Evolutionary conservation across 371 early-diverging fungal genomes (phyloP).

Genomic region (Lichtheimia ornata): DNA sequence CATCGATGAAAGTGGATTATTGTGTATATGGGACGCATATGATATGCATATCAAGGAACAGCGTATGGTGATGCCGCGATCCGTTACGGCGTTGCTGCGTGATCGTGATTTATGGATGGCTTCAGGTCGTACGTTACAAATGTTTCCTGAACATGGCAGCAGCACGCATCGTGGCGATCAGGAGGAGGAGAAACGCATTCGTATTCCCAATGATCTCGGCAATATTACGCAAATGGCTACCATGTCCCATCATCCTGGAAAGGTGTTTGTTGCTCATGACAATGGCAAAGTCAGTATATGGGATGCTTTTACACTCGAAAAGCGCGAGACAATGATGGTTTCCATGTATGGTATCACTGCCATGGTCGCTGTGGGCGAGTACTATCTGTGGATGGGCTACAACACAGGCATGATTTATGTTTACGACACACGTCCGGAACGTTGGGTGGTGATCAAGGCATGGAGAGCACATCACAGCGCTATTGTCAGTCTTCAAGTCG

Average conservation of each 20-base stretch:
- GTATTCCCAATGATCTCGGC: slow-evolving; percentile 56
- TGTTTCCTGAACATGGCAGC: slow-evolving; percentile 12
- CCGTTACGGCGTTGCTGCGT: slow-evolving; percentile 44
- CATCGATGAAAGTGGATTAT: slow-evolving; percentile 71
- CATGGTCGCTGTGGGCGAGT: slow-evolving; percentile 61
- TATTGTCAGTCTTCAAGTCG: slow-evolving; percentile 56
- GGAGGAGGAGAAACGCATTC: slow-evolving; percentile 10
- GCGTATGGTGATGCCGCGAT: slow-evolving; percentile 7
- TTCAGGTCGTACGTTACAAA: slow-evolving; percentile 14
- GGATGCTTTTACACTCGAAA: slow-evolving; percentile 56
- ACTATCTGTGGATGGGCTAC: slow-evolving; percentile 80
- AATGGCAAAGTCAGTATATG: slow-evolving; percentile 80
- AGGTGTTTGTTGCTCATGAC: slow-evolving; percentile 75
- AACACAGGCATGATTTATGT: slow-evolving; percentile 80
- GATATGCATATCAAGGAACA: slow-evolving; percentile 18
- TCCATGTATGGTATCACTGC: slow-evolving; percentile 71
- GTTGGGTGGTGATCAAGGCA: slow-evolving; percentile 68
- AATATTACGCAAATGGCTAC: slow-evolving; percentile 62
- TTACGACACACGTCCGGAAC: slow-evolving; percentile 60
- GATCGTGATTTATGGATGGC: slow-evolving; percentile 60
- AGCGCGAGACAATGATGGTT: slow-evolving; percentile 49
- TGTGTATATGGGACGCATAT: slow-evolving; percentile 67
- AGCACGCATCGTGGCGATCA: not conserved
- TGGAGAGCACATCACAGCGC: slow-evolving; percentile 68
- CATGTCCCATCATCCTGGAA: slow-evolving; percentile 37